Evolutionary conservation across 2,329 filamentous ascomycete species (phyloP), one percentile per base, ranked within the genome.

Genomic region (Phaeoacremonium minimum): DNA sequence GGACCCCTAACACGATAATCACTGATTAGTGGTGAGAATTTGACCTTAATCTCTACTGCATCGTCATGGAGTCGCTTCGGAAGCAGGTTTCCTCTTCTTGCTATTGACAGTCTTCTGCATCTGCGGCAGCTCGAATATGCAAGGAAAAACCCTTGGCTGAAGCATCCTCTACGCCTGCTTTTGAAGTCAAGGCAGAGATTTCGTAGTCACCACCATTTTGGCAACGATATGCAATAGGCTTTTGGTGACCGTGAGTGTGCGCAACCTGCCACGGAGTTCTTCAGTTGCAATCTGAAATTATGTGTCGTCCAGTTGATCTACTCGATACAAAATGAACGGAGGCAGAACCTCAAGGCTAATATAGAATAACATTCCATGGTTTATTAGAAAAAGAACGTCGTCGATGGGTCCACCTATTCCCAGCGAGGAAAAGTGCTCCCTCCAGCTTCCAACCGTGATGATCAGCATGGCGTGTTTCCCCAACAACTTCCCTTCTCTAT

Each of bases 91-190:
- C n/a, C n/a, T n/a, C n/a, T n/a, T n/a, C n/a, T n/a, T n/a, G n/a
- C n/a, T n/a, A n/a, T 26, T 26, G 4, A 48, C 53, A 28, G 47
- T 50, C 4, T 55, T 57, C n/a, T 62, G 62, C 36, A 46, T 56
- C 13, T 58, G 61, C 44, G 56, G 54, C 36, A 57, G 61, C 41
- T 53, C 52, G 1, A 40, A n/a, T 26, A 26, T 26, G 22, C n/a
- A 26, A 46, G 14, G 47, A 43, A 16, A 61, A 57, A 31, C 56
- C 1, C 57, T 55, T 4, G 57, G 60, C 37, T 57, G 53, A n/a
- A 52, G 55, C 18, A 48, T 49, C 16, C 35, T 56, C 9, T n/a
- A 26, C 9, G 9, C 35, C 35, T 5, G 28, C 14, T 31, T 18
- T 36, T 18, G 31, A 20, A 19, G 16, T 32, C 15, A 36, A 18